Evolutionary conservation across 176 grass and related monocot genomes (phyloP).

Genomic region (Oryza coarctata): DNA sequence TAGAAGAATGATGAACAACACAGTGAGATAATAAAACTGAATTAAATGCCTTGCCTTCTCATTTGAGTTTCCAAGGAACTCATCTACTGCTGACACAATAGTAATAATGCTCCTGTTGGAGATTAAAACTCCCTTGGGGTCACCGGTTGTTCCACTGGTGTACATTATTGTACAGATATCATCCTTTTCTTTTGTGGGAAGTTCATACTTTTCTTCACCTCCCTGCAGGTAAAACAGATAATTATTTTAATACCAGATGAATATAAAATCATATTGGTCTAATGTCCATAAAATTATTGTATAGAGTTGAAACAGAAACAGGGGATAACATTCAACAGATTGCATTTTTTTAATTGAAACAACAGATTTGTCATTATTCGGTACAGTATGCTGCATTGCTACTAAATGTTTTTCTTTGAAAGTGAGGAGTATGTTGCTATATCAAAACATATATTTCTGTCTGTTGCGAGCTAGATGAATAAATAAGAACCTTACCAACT

Average conservation of each 20-base stretch:
- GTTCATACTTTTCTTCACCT: conserved; percentile 66
- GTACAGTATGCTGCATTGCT: background rate
- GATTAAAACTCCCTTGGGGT: conserved; percentile 91
- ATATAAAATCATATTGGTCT: conserved; percentile 22
- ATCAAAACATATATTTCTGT: background rate
- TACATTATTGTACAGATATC: conserved; percentile 98
- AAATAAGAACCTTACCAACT: conserved; percentile 51
- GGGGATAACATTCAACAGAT: background rate
- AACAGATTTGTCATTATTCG: background rate
- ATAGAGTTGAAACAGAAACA: background rate
- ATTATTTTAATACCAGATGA: conserved; percentile 4
- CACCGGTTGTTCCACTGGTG: conserved; percentile 96
- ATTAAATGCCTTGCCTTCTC: conserved; percentile 43
- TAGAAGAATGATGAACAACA: conserved; percentile 22
- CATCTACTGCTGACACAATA: conserved; percentile 63
- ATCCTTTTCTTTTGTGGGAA: conserved; percentile 67
- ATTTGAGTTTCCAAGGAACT: conserved; percentile 54
- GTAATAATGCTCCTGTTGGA: conserved; percentile 88
- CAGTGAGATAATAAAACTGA: background rate
- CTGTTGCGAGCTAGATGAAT: background rate
- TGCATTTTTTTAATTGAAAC: background rate
- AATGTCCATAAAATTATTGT: background rate
- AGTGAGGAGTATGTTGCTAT: background rate
- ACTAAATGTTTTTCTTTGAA: background rate
- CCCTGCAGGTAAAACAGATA: conserved; percentile 50